Evolutionary conservation across 2,329 filamentous ascomycete genomes (phyloP).

Genomic region (Botrytis cinerea): DNA sequence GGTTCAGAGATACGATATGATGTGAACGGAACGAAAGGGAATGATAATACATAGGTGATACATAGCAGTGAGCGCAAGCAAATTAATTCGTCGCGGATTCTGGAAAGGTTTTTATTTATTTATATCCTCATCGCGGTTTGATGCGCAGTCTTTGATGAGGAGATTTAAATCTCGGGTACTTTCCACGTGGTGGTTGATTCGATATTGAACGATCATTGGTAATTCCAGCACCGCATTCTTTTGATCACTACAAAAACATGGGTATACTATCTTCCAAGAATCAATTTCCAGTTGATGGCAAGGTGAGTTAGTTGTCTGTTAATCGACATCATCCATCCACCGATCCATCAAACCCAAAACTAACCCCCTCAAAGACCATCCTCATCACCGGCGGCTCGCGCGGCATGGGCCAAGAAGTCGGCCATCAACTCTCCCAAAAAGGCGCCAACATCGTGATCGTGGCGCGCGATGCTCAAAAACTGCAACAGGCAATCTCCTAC

Average conservation of each 20-base stretch:
- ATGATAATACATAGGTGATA: neutral
- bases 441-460: constrained; percentile 85
- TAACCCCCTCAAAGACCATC: constrained; percentile 61
- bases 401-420: constrained; percentile 79
- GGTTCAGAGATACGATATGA: neutral
- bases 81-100: neutral
- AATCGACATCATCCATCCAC: neutral
- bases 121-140: neutral
- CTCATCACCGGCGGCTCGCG: constrained; percentile 88
- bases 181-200: no score
- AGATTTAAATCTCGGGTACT: neutral
- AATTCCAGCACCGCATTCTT: neutral
- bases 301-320: neutral
- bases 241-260: neutral
- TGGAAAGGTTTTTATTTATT: neutral
- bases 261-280: constrained; percentile 1
- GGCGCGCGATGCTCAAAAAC: constrained; percentile 73
- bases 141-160: no score
- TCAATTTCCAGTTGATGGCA: neutral
- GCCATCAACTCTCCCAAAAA: constrained; percentile 70
- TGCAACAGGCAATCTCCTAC: constrained; percentile 44
- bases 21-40: neutral
- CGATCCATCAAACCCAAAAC: neutral
- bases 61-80: neutral
- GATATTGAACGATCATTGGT: neutral